Percentiles rank a stretch among this genome's conserved stretches.
Evolutionary conservation across 2,329 filamentous ascomycete genomes (phyloP).

Genomic region (Thermochaetoides dissita): DNA sequence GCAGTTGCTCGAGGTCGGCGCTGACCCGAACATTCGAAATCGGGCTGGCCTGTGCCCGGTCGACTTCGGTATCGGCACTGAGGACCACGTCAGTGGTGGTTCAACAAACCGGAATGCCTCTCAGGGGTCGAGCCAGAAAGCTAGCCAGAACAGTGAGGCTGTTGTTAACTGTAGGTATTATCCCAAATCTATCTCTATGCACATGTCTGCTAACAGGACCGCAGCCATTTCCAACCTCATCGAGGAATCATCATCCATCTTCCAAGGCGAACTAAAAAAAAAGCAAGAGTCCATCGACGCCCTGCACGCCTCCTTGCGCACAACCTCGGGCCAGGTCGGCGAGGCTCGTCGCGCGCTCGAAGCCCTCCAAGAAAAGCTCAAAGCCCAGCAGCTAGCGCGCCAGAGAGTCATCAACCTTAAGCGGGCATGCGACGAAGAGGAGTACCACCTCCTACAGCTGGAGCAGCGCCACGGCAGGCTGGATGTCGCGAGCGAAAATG

Average conservation of each 20-base stretch:
- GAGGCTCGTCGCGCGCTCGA: conserved; percentile 65
- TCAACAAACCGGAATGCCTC: conserved; percentile 28
- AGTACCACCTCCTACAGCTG: conserved; percentile 35
- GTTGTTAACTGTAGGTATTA: conserved; percentile 58
- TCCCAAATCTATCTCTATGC: conserved; percentile 10
- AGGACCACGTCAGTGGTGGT: conserved; percentile 30
- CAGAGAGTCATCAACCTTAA: conserved; percentile 68
- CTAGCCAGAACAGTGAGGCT: conserved; percentile 61
- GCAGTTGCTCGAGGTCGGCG: conserved; percentile 89
- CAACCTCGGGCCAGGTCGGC: conserved; percentile 63
- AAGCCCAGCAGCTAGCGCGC: conserved; percentile 48
- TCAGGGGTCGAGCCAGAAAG: conserved; percentile 38
- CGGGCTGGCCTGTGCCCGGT: conserved; percentile 74
- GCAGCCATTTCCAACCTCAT: conserved; percentile 71
- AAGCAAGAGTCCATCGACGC: conserved; percentile 76
- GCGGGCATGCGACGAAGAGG: conserved; percentile 58
- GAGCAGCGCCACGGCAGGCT: conserved; percentile 29
- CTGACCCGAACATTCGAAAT: conserved; percentile 84
- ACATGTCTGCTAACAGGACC: neutral
- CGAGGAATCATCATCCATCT: conserved; percentile 61
- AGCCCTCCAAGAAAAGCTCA: conserved; percentile 50
- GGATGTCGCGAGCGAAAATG: conserved; percentile 31
- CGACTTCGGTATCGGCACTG: conserved; percentile 83
- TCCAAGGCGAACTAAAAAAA: conserved; percentile 64
- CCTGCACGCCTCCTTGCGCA: conserved; percentile 67